Conservation (phyloP, 106 monocot species). For the Alisma plantagoaquatica region DNA sequence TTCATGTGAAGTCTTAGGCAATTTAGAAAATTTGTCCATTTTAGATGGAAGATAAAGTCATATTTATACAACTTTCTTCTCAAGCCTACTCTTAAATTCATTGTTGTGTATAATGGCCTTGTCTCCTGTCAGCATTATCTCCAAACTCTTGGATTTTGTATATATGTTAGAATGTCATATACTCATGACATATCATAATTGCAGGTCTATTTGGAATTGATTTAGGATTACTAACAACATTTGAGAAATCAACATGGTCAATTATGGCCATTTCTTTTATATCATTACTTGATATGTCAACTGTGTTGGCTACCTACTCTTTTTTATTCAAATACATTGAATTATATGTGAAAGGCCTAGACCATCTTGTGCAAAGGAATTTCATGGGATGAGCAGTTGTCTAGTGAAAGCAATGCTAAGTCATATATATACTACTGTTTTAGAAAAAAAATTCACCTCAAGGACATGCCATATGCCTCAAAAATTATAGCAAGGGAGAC, state of each 20-base stretch:
- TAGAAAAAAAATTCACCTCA: slow-evolving; percentile 81
- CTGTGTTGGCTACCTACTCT: slow-evolving; percentile 77
- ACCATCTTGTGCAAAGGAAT: slow-evolving; percentile 33
- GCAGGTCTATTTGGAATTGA: slow-evolving; percentile 35
- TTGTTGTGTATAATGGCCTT: no score
- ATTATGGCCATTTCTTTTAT: slow-evolving; percentile 78
- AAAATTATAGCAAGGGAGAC: slow-evolving; percentile 77
- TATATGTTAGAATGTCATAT: no score
- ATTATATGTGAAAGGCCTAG: slow-evolving; percentile 39
- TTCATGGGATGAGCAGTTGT: slow-evolving; percentile 76
- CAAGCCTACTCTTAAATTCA: no score
- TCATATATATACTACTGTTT: slow-evolving; percentile 57
- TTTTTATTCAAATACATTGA: slow-evolving; percentile 65
- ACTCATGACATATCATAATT: no score
- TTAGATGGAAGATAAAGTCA: no score
- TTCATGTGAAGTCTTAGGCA: no score
- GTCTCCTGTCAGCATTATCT: no score
- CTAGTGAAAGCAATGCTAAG: slow-evolving; percentile 92
- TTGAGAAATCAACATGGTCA: slow-evolving; percentile 82
- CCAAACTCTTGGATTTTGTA: no score
- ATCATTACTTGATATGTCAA: slow-evolving; percentile 71
- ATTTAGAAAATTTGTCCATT: no score
- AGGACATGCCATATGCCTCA: slow-evolving; percentile 75
- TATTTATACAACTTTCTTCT: no score
- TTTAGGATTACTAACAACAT: slow-evolving; percentile 70